phyloP scores from a whole-genome alignment of 2,329 filamentous ascomycete genomes.

The Aureobasidium melanogenum region DNA sequence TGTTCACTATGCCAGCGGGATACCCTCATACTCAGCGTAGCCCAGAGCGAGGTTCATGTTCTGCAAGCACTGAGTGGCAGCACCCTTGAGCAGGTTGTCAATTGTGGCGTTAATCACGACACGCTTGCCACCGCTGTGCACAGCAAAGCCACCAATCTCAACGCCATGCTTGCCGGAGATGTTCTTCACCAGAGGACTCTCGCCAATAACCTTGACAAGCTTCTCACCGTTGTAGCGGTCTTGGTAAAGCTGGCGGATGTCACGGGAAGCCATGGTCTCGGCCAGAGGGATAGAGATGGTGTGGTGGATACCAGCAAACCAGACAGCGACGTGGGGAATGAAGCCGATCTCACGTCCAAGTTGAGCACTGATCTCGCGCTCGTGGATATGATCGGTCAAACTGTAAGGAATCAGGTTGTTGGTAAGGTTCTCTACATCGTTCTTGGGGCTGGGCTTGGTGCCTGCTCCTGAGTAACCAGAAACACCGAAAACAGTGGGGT shows the following conservation, averaged over 20 bases:
- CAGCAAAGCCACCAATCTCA: slow-evolving; percentile 93
- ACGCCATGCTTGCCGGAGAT: slow-evolving; percentile 81
- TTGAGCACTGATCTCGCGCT: slow-evolving; percentile 77
- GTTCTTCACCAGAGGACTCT: slow-evolving; percentile 74
- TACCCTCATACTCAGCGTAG: slow-evolving; percentile 81
- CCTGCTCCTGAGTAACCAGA: slow-evolving; percentile 92
- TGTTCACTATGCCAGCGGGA: slow-evolving; percentile 48
- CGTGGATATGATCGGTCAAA: slow-evolving; percentile 89
- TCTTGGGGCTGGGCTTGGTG: slow-evolving; percentile 89
- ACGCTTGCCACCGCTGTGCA: slow-evolving; percentile 78
- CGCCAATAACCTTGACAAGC: slow-evolving; percentile 84
- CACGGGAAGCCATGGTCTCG: slow-evolving; percentile 77
- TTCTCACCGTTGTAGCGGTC: slow-evolving; percentile 94
- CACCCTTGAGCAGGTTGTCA: slow-evolving; percentile 89
- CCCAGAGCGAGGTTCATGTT: slow-evolving; percentile 93
- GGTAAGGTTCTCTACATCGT: slow-evolving; percentile 72
- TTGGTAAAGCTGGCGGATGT: slow-evolving; percentile 91
- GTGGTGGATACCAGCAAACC: slow-evolving; percentile 93
- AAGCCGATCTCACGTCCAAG: slow-evolving; percentile 70
- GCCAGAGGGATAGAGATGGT: slow-evolving; percentile 85
- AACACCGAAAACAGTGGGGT: slow-evolving; percentile 80
- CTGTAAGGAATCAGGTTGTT: slow-evolving; percentile 90
- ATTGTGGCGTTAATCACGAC: slow-evolving; percentile 93
- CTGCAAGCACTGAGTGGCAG: slow-evolving; percentile 86
- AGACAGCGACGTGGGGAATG: slow-evolving; percentile 87